A percentile compares a stretch with the other conserved stretches of the same genome.
Evolutionary conservation across 2,329 filamentous ascomycete genomes (phyloP).

Genomic region (Cladobotryum protrusum): DNA sequence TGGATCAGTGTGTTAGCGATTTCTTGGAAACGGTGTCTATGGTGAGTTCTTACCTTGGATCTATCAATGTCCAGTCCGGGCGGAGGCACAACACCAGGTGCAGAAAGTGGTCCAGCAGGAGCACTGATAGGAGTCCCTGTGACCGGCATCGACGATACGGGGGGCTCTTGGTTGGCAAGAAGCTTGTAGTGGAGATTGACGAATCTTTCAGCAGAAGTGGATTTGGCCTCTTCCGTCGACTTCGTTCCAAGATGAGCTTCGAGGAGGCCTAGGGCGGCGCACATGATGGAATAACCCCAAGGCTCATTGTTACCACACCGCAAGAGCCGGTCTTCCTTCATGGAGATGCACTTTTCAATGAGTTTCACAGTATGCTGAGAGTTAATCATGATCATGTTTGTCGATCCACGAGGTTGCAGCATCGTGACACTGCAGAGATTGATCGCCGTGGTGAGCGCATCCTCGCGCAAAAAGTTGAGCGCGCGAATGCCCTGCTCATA

Average conservation of each 20-base stretch:
- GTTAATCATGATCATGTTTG: conserved; percentile 58
- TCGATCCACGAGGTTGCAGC: conserved; percentile 52
- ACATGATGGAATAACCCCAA: conserved; percentile 60
- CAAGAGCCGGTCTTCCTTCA: conserved; percentile 56
- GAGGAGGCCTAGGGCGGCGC: conserved; percentile 51
- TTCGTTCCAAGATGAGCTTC: conserved; percentile 55
- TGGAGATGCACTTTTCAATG: conserved; percentile 54
- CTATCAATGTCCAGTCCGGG: conserved; percentile 31
- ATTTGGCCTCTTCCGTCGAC: conserved; percentile 51
- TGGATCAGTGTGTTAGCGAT: conserved; percentile 26
- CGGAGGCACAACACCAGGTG: conserved; percentile 20
- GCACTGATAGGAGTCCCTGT: conserved; percentile 19
- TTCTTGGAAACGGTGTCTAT: not conserved
- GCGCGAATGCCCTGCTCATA: conserved; percentile 53
- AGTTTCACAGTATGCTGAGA: conserved; percentile 53
- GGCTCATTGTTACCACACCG: conserved; percentile 59
- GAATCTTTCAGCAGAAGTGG: conserved; percentile 53
- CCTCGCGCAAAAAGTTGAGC: conserved; percentile 55
- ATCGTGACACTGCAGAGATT: conserved; percentile 57
- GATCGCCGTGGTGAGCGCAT: conserved; percentile 53
- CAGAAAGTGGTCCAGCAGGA: conserved; percentile 13
- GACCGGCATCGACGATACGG: conserved; percentile 27
- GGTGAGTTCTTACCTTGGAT: conserved; percentile 31
- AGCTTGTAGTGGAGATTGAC: conserved; percentile 53
- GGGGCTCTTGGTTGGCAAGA: conserved; percentile 47